Percentiles rank a stretch among this genome's conserved stretches.
These are phyloP conservation scores for Kwoniella heveanensis DNA, from an alignment of 768 basidiomycete species.

Conservation along the genomic window DNA sequence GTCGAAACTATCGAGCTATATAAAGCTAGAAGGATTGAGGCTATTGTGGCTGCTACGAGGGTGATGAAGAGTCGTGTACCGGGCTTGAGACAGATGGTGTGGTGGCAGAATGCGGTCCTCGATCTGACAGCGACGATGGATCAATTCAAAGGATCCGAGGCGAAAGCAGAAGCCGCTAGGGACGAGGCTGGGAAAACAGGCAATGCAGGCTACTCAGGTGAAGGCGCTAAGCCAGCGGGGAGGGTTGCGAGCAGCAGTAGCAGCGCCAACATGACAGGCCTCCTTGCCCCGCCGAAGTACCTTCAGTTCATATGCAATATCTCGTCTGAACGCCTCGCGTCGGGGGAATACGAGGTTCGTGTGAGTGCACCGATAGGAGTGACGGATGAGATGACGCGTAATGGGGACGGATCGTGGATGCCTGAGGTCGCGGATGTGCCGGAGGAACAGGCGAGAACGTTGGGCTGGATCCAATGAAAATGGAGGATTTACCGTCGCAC, in stretches of 20 bases:
- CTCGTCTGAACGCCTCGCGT: neutral
- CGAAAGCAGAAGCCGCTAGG: no score
- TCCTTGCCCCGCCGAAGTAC: neutral
- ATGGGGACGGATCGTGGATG: neutral
- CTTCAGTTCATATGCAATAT: neutral
- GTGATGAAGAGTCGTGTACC: neutral
- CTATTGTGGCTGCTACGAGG: slow-evolving; percentile 2
- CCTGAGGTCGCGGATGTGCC: neutral
- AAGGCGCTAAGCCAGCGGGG: no score
- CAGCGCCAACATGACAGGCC: neutral
- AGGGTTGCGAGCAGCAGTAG: neutral
- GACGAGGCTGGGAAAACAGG: no score
- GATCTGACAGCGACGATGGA: neutral
- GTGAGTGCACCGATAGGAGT: neutral
- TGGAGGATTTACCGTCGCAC: no score
- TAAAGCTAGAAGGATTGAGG: neutral
- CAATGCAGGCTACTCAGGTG: no score
- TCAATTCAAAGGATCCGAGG: no score
- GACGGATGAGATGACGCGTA: neutral
- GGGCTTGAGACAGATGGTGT: neutral
- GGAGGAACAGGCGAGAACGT: neutral
- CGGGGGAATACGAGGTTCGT: neutral
- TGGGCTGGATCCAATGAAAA: neutral
- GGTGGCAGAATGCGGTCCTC: slow-evolving; percentile 1
- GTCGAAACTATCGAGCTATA: neutral